Evolutionary conservation across 768 basidiomycete species (phyloP), one percentile per base, ranked within the genome.

Genomic region (Rhizopogon sp.): DNA sequence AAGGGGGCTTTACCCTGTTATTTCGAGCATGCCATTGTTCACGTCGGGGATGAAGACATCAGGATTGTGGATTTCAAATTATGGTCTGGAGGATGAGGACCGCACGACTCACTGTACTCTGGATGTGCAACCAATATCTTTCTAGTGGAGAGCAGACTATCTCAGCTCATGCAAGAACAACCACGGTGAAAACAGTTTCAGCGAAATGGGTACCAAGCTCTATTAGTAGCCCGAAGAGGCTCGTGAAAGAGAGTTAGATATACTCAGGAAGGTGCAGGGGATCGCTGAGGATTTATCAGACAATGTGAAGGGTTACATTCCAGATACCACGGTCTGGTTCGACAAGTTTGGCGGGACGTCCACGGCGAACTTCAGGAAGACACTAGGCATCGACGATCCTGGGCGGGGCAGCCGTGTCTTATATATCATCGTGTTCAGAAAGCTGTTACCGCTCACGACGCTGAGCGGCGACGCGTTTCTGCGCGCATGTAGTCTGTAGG

Each of bases 1-100:
- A 62, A n/a, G 61, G 60, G 57, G 61, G 60, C 3, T 16, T 58
- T 35, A 45, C 56, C 33, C 20, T 22, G 1, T 1, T n/a, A 11
- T 45, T 25, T 41, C 0, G 11, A 51, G 1, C 58, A 44, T 14
- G 2, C 25, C 50, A 1, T 4, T 25, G 1, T 49, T 5, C 17
- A 7, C 6, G 13, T 47, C 31, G 6, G 1, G 11, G 31, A 47
- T 8, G 3, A 17, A 6, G 3, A 13, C 4, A 31, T n/a, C 6
- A n/a, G 31, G 17, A 5, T 2, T 6, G 50, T 58, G 8, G 16
- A 45, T 8, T 9, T 56, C 17, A 17, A 1, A 5, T 47, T 60
- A n/a, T 2, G 35, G 51, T n/a, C 20, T 40, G 40, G 25, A 37
- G 1, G 20, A 43, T 2, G 7, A 51, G 14, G 39, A 52, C 1